Conservation (phyloP, 345 rosid genomes). For the Salix koriyanagi region DNA sequence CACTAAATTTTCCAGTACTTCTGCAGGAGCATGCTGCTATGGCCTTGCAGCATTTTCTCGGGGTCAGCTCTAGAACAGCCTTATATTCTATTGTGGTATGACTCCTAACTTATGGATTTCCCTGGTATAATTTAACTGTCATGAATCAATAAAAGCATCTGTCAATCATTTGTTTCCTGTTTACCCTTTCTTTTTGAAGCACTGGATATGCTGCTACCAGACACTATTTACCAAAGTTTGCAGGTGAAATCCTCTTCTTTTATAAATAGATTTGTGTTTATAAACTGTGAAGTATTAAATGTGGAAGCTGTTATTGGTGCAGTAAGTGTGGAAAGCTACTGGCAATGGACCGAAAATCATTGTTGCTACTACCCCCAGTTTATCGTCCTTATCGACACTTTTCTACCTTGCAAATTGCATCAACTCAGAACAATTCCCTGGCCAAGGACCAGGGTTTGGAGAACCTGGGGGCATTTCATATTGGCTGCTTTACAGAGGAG, state of each 20-base stretch:
- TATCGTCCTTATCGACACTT: slow-evolving; percentile 19
- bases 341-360: slow-evolving; percentile 63
- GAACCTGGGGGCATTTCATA: slow-evolving; percentile 16
- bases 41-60: slow-evolving; percentile 74
- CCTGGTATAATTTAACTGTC: background rate
- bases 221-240: slow-evolving; percentile 63
- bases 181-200: slow-evolving; percentile 36
- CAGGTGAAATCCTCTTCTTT: slow-evolving; percentile 41
- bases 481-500: slow-evolving; percentile 20
- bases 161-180: background rate
- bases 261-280: slow-evolving; percentile 1
- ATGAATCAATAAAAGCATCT: background rate
- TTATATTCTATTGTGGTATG: slow-evolving; percentile 68
- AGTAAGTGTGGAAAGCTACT: slow-evolving; percentile 71
- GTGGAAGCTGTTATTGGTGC: slow-evolving; percentile 22
- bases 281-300: background rate
- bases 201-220: slow-evolving; percentile 82
- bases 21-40: slow-evolving; percentile 74
- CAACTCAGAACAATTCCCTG: background rate
- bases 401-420: slow-evolving; percentile 5
- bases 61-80: slow-evolving; percentile 51
- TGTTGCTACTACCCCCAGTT: slow-evolving; percentile 29
- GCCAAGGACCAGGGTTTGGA: slow-evolving; percentile 15
- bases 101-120: background rate
- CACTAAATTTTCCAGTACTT: slow-evolving; percentile 6